phyloP scores from a whole-genome alignment of 2,329 filamentous ascomycete genomes.

The Dothistroma septosporum region DNA sequence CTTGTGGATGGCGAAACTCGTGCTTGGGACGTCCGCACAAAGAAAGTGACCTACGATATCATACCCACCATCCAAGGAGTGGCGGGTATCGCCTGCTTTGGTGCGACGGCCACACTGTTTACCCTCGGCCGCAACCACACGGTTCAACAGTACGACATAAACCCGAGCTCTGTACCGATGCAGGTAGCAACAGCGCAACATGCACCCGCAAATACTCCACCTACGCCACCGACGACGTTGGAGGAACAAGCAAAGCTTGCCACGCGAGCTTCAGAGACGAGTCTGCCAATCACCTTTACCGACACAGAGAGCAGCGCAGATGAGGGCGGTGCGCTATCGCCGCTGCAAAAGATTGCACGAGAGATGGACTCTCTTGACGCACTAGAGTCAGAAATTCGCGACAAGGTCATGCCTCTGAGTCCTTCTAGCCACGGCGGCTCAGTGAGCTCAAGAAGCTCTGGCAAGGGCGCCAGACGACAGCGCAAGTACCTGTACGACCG shows the following conservation, averaged over 20 bases:
- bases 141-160: slow-evolving; percentile 92
- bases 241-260: slow-evolving; percentile 59
- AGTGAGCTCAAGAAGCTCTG: slow-evolving; percentile 54
- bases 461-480: slow-evolving; percentile 39
- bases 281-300: slow-evolving; percentile 35
- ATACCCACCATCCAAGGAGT: slow-evolving; percentile 82
- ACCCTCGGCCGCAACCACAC: slow-evolving; percentile 83
- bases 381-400: slow-evolving; percentile 48
- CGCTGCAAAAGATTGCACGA: slow-evolving; percentile 68
- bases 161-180: slow-evolving; percentile 61
- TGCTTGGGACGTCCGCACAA: slow-evolving; percentile 97
- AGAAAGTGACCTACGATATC: slow-evolving; percentile 84
- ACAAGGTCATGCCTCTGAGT: slow-evolving; percentile 63
- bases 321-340: slow-evolving; percentile 58
- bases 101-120: slow-evolving; percentile 85
- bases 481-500: slow-evolving; percentile 46
- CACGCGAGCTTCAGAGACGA: slow-evolving; percentile 1
- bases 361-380: slow-evolving; percentile 63
- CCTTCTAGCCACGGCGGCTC: slow-evolving; percentile 66
- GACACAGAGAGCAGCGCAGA: slow-evolving; percentile 72
- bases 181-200: slow-evolving; percentile 88
- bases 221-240: slow-evolving; percentile 76
- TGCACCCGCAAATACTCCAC: slow-evolving; percentile 70
- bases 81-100: slow-evolving; percentile 79
- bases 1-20: slow-evolving; percentile 84